These are phyloP conservation scores for Xylaria sp. DNA, from an alignment of 495 filamentous ascomycete genomes.

Conservation along the genomic window DNA sequence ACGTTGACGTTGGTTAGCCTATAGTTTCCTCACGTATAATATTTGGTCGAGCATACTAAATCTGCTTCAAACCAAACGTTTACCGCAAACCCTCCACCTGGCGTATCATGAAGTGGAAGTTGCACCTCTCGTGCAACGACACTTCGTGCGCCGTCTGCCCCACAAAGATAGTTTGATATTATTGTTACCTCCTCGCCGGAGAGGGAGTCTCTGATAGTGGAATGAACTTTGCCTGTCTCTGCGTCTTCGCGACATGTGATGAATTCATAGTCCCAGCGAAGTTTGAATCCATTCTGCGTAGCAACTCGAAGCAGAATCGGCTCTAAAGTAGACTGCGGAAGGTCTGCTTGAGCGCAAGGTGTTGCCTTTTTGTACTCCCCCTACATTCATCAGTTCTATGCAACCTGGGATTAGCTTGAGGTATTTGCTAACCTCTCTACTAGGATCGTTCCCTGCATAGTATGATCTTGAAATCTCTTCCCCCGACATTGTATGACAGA, in stretches of 20 bases:
- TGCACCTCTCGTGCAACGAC: slow-evolving; percentile 53
- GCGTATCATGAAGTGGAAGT: slow-evolving; percentile 48
- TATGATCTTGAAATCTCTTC: slow-evolving; percentile 55
- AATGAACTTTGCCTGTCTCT: slow-evolving; percentile 42
- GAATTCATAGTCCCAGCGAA: slow-evolving; percentile 54
- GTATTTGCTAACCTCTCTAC: slow-evolving; percentile 16
- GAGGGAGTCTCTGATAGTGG: slow-evolving; percentile 51
- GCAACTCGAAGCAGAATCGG: slow-evolving; percentile 58
- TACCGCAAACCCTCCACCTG: slow-evolving; percentile 52
- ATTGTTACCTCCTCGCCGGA: slow-evolving; percentile 53
- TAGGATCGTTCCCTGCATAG: slow-evolving; percentile 54
- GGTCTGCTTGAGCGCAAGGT: slow-evolving; percentile 55
- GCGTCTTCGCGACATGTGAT: slow-evolving; percentile 39
- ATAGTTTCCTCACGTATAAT: neutral
- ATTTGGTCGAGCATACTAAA: slow-evolving; percentile 39
- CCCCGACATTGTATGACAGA: slow-evolving; percentile 41
- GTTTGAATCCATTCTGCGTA: slow-evolving; percentile 47
- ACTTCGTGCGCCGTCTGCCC: slow-evolving; percentile 63
- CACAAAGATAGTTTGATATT: slow-evolving; percentile 62
- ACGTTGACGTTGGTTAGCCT: neutral
- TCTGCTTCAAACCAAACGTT: slow-evolving; percentile 61
- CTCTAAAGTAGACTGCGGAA: slow-evolving; percentile 61
- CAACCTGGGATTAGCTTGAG: slow-evolving; percentile 47
- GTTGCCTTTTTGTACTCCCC: slow-evolving; percentile 61
- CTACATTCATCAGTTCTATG: slow-evolving; percentile 52